Conservation (phyloP, 345 rosid genomes). For the Populus deltoides region DNA sequence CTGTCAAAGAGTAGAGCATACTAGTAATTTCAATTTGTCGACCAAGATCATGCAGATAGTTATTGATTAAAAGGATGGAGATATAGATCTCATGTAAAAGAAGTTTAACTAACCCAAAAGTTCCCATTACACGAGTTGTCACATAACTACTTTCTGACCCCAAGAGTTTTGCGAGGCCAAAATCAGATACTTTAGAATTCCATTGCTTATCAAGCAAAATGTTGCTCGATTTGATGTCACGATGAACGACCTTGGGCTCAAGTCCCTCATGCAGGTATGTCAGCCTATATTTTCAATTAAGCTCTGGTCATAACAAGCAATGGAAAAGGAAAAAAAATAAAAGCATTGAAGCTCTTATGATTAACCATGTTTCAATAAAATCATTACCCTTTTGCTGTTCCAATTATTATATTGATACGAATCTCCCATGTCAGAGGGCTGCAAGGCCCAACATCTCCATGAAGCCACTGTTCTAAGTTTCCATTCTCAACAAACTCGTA, state of each 20-base stretch:
- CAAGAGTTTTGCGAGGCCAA: slow-evolving; percentile 85
- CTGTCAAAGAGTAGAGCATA: slow-evolving; percentile 26
- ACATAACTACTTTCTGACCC: slow-evolving; percentile 84
- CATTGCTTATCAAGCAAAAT: slow-evolving; percentile 84
- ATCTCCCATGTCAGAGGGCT: slow-evolving; percentile 90
- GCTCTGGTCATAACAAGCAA: slow-evolving; percentile 8
- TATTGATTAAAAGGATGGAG: neutral
- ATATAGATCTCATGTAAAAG: neutral
- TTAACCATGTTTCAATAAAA: neutral
- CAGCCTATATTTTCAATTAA: slow-evolving; percentile 34
- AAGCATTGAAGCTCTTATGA: slow-evolving; percentile 9
- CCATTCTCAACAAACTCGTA: slow-evolving; percentile 88
- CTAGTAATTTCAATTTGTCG: neutral
- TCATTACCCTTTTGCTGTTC: slow-evolving; percentile 76
- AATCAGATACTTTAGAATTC: slow-evolving; percentile 84
- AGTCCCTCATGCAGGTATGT: slow-evolving; percentile 87
- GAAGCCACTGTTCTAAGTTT: slow-evolving; percentile 91
- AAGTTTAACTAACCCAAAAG: slow-evolving; percentile 30
- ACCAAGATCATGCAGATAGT: neutral
- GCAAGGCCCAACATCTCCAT: slow-evolving; percentile 68
- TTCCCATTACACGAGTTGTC: slow-evolving; percentile 96
- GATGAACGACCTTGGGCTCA: slow-evolving; percentile 90
- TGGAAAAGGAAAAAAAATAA: neutral
- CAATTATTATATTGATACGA: slow-evolving; percentile 69
- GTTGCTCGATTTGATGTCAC: slow-evolving; percentile 88